A percentile compares a stretch with the other conserved stretches of the same genome.
Conservation (phyloP, 768 basidiomycete species). For the Phanerodontia chrysosporium region DNA sequence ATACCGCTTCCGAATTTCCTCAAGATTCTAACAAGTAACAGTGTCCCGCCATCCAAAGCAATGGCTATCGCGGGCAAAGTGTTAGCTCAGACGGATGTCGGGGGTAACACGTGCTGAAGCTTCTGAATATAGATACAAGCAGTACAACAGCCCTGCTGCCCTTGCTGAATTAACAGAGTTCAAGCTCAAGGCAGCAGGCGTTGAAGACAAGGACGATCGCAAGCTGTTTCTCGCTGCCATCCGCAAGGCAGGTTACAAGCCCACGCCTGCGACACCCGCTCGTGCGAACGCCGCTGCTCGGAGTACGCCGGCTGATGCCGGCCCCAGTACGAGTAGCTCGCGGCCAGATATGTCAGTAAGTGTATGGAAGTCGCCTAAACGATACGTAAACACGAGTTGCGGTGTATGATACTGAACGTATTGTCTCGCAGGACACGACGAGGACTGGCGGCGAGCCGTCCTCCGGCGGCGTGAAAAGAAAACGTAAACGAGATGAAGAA, state of each 20-base stretch:
- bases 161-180: conserved; percentile 55
- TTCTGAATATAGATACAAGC: conserved; percentile 53
- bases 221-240: conserved; percentile 56
- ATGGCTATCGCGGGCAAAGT: conserved; percentile 70
- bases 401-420: neutral
- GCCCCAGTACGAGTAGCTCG: conserved; percentile 2
- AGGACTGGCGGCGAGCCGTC: neutral
- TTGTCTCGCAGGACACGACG: neutral
- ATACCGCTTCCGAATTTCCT: conserved; percentile 64
- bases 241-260: conserved; percentile 58
- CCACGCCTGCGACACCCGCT: neutral
- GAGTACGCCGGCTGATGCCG: conserved; percentile 10
- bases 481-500: conserved; percentile 45
- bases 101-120: neutral
- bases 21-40: conserved; percentile 55
- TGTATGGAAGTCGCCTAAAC: conserved; percentile 11
- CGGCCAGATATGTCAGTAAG: conserved; percentile 16
- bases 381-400: conserved; percentile 7
- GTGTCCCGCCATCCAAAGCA: conserved; percentile 57
- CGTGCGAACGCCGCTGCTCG: neutral
- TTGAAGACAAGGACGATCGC: conserved; percentile 63
- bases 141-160: conserved; percentile 55
- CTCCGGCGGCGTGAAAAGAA: conserved; percentile 17
- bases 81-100: conserved; percentile 29
- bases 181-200: conserved; percentile 52